Conservation (phyloP, 2,329 filamentous ascomycete species). For the Aureobasidium sp. region DNA sequence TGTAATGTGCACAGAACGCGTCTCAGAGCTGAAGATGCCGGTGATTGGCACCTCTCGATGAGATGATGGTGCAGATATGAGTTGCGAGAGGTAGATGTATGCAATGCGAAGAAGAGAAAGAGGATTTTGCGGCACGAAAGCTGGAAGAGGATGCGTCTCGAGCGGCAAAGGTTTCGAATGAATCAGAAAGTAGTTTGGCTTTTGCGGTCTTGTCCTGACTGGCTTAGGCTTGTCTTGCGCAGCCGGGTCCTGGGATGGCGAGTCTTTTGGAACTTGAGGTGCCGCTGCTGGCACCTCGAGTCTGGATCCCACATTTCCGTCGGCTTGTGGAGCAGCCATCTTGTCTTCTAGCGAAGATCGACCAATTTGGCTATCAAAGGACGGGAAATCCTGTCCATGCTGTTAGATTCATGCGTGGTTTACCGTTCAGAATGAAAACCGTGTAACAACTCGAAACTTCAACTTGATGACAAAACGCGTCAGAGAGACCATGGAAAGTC, state of each 20-base stretch:
- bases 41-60: constrained; percentile 60
- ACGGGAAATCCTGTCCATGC: neutral
- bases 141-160: constrained; percentile 73
- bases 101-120: constrained; percentile 76
- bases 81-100: constrained; percentile 52
- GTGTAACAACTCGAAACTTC: neutral
- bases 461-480: neutral
- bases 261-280: neutral
- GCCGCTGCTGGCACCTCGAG: neutral
- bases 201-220: constrained; percentile 21
- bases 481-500: too few species aligned
- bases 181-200: constrained; percentile 63
- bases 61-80: constrained; percentile 48
- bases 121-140: constrained; percentile 87
- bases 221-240: constrained; percentile 20
- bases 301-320: neutral
- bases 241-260: constrained; percentile 5
- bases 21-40: constrained; percentile 74
- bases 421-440: neutral
- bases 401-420: neutral
- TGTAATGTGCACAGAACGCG: constrained; percentile 75
- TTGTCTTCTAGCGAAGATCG: neutral
- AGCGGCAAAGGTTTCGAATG: constrained; percentile 78
- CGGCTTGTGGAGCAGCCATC: neutral
- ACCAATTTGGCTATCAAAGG: too few species aligned